Percentiles rank a stretch among this genome's conserved stretches.
These are phyloP conservation scores for Neoboletus magnificus DNA, from an alignment of 768 basidiomycete genomes.

Conservation along the genomic window DNA sequence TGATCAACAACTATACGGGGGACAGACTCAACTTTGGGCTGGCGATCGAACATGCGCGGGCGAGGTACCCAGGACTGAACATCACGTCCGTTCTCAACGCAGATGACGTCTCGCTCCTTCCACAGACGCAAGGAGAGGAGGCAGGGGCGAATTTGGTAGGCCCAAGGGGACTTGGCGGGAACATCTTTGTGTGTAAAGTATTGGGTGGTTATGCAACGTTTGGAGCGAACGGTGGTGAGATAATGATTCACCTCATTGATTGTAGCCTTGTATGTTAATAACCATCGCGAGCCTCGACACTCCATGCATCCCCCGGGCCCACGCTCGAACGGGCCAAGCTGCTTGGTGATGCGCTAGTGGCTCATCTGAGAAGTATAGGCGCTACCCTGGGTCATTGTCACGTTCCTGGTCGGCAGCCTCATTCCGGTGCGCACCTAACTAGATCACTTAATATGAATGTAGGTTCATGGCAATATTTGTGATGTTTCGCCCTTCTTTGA, in stretches of 20 bases:
- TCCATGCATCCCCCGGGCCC: conserved; percentile 1
- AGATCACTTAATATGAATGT: not conserved
- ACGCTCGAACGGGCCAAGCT: conserved; percentile 18
- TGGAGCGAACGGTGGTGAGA: conserved; percentile 35
- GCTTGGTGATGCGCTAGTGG: conserved; percentile 33
- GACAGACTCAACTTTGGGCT: conserved; percentile 60
- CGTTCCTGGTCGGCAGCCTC: conserved; percentile 43
- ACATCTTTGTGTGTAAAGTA: conserved; percentile 54
- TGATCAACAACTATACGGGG: conserved; percentile 52
- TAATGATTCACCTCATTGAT: conserved; percentile 21
- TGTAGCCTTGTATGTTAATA: not conserved
- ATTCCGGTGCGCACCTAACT: conserved; percentile 5
- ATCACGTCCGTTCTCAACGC: conserved; percentile 50
- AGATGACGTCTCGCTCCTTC: conserved; percentile 51
- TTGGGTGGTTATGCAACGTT: conserved; percentile 43
- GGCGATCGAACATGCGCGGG: conserved; percentile 50
- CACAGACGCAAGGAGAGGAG: conserved; percentile 6
- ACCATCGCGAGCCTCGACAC: not conserved
- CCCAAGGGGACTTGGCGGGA: conserved; percentile 46
- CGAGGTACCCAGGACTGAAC: conserved; percentile 29
- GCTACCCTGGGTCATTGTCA: conserved; percentile 54
- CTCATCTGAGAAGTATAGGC: conserved; percentile 34
- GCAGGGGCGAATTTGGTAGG: conserved; percentile 37
- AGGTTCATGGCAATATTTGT: not conserved
- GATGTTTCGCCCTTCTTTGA: not conserved